Percentiles rank a stretch among this genome's conserved stretches.
Evolutionary conservation across 2,329 filamentous ascomycete genomes (phyloP).

Genomic region (Penicillium sp.): DNA sequence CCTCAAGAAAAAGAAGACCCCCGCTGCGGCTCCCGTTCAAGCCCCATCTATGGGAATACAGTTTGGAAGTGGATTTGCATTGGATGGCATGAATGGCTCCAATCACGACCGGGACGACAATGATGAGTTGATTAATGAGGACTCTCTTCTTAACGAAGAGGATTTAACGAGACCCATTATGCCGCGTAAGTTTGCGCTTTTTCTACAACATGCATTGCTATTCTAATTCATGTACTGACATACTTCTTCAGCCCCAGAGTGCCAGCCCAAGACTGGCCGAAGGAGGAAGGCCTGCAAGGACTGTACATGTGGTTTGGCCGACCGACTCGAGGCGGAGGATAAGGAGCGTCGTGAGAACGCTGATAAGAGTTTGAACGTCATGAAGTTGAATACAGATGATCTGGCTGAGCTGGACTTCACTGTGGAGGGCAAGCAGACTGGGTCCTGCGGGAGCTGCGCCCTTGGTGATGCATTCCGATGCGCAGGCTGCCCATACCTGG

Average conservation of each 20-base stretch:
- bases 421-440: slow-evolving; percentile 85
- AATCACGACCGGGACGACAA: slow-evolving; percentile 59
- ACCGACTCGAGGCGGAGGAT: slow-evolving; percentile 85
- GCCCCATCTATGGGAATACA: slow-evolving; percentile 11
- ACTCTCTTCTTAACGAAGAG: slow-evolving; percentile 79
- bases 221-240: neutral
- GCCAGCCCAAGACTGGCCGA: slow-evolving; percentile 73
- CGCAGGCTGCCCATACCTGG: slow-evolving; percentile 77
- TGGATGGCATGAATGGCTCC: slow-evolving; percentile 33
- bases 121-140: slow-evolving; percentile 89
- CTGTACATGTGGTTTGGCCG: slow-evolving; percentile 90
- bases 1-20: slow-evolving; percentile 56
- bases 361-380: slow-evolving; percentile 55
- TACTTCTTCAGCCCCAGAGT: slow-evolving; percentile 68
- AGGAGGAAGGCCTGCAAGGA: slow-evolving; percentile 96
- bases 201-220: neutral
- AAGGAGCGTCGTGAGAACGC: slow-evolving; percentile 63
- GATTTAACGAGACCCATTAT: slow-evolving; percentile 76
- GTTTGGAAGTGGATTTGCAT: slow-evolving; percentile 31
- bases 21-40: slow-evolving; percentile 4
- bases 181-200: slow-evolving; percentile 65
- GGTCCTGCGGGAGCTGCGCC: slow-evolving; percentile 91
- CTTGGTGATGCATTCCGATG: slow-evolving; percentile 87
- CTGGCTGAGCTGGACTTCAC: slow-evolving; percentile 88
- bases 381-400: slow-evolving; percentile 73